A percentile compares a stretch with the other conserved stretches of the same genome.
These are phyloP conservation scores for Bonia amplexicaulis DNA, from an alignment of 176 grass and related monocot species.

Conservation along the genomic window DNA sequence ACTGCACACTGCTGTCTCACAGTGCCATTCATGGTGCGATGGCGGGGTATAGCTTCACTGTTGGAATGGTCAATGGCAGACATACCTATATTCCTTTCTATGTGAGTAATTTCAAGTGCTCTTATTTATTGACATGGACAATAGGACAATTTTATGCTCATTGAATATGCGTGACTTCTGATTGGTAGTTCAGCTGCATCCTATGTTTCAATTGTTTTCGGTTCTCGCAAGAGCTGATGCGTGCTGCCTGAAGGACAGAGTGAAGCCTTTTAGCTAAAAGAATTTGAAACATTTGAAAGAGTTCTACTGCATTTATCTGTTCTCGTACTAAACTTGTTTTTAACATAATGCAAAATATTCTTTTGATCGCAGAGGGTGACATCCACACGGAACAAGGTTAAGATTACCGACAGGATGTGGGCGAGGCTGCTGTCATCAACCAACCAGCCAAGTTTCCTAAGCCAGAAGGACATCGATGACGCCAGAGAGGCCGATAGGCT, in stretches of 20 bases:
- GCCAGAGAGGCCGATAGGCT: constrained; percentile 36
- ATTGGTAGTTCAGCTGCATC: constrained; percentile 3
- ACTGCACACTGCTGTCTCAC: constrained; percentile 85
- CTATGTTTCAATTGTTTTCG: background rate
- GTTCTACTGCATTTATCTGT: background rate
- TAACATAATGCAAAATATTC: background rate
- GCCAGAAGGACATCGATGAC: constrained; percentile 51
- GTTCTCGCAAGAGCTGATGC: background rate
- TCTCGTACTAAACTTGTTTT: background rate
- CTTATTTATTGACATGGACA: background rate
- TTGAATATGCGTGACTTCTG: background rate
- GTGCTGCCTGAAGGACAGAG: background rate
- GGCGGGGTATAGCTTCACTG: constrained; percentile 92
- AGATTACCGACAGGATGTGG: constrained; percentile 67
- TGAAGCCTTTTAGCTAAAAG: background rate
- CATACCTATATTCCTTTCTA: constrained; percentile 92
- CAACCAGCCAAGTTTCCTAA: constrained; percentile 79
- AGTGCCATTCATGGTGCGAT: constrained; percentile 92
- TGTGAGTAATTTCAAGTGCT: constrained; percentile 48
- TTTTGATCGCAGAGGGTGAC: constrained; percentile 61
- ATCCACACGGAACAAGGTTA: constrained; percentile 68
- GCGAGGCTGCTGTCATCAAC: constrained; percentile 75
- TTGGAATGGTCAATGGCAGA: constrained; percentile 76
- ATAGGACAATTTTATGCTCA: background rate
- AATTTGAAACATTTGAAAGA: background rate